Evolutionary conservation across 2,329 filamentous ascomycete genomes (phyloP), one percentile per base, ranked within the genome.

Genomic region (Xylariaceae sp.): DNA sequence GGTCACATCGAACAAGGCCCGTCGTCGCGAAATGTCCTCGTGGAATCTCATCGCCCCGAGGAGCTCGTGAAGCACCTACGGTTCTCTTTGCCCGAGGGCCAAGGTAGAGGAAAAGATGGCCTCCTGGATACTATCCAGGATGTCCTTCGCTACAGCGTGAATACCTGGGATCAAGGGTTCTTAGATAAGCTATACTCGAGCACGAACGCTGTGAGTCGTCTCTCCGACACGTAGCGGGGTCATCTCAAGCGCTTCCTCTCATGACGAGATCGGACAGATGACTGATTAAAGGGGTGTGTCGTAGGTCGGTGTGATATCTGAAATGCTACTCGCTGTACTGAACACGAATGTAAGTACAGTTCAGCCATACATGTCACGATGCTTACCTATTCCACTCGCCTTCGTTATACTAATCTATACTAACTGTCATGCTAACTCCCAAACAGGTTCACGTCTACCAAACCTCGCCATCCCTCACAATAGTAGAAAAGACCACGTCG

Each of bases 131-230:
- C 85, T 3, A 82, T 96, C 41, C 78, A 86, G 64, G 83, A 87
- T 58, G 81, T 97, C 17, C 80, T 98, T 37, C 82, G 85, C 62
- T 92, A 96, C 74, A 95, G 90, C 69, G 94, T 98, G 70, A 99
- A 99, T 76, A 97, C 94, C n/a, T 98, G 93, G 91, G 90, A 96
- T 69, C 93, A 96, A 75, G 94, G 94, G 9, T 99, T 98, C 75
- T 77, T 98, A 69, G 93, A 97, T 76, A 98, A 99, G 77, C 80
- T 98, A 16, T 98, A 97, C 74, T 86, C 90, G n/a, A 89, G 88
- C 63, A 96, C 91, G 34, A 95, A 95, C 70, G 89, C 94, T 37
- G 87, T 89, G 70, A 58, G 83, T 75, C 11, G 7, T 28, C 16
- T 28, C 17, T 36, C 33, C 33, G 2, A 14, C 33, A 17, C 19